phyloP scores from a whole-genome alignment of 495 filamentous ascomycete species.

The Bombardia bombarda region DNA sequence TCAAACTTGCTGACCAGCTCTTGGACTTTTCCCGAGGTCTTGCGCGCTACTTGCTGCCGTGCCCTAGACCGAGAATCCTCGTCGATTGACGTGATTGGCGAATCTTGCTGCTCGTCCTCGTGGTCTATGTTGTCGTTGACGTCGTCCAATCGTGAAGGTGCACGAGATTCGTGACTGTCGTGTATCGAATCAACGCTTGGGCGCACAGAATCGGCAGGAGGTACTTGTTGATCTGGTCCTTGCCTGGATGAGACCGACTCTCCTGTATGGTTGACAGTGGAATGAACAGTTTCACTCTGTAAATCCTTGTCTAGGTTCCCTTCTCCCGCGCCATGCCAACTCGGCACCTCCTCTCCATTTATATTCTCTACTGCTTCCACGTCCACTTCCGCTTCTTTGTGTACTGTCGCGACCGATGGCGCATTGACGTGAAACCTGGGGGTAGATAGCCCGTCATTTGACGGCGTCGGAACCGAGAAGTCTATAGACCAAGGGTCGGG shows the following conservation, averaged over 20 bases:
- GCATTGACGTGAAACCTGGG: too few species aligned
- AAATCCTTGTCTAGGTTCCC: too few species aligned
- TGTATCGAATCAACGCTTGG: conserved; percentile 10
- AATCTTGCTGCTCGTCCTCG: conserved; percentile 33
- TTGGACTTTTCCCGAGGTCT: conserved; percentile 34
- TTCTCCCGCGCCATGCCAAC: too few species aligned
- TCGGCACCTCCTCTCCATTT: too few species aligned
- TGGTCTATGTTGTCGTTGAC: conserved; percentile 34
- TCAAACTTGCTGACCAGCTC: conserved; percentile 42
- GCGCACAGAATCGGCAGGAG: conserved; percentile 4
- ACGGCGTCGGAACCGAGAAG: conserved; percentile 13
- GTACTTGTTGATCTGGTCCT: background rate
- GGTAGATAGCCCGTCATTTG: conserved; percentile 9
- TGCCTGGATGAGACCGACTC: too few species aligned
- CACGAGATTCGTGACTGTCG: conserved; percentile 15
- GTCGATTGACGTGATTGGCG: conserved; percentile 47
- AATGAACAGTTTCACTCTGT: too few species aligned
- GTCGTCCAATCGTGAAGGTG: conserved; percentile 33
- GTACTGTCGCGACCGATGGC: too few species aligned
- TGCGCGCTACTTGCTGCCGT: conserved; percentile 18
- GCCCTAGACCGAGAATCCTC: conserved; percentile 37
- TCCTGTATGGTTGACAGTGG: too few species aligned
- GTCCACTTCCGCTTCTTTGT: too few species aligned
- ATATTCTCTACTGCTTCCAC: too few species aligned
- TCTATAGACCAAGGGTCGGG: conserved; percentile 44